Conservation (phyloP, 495 filamentous ascomycete genomes). For the Entonaema liquescens region DNA sequence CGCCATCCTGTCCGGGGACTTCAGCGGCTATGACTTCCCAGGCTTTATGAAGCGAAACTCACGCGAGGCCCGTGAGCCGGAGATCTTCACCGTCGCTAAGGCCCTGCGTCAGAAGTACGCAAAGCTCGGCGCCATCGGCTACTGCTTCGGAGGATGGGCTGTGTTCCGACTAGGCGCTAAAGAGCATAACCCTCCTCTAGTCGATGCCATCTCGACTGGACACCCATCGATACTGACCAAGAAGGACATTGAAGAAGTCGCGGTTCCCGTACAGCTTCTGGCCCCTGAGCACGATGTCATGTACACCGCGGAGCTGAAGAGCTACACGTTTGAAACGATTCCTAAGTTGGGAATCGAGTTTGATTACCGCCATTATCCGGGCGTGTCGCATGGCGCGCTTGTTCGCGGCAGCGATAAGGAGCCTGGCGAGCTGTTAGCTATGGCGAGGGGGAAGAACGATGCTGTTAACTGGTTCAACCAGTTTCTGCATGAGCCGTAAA, state of each 20-base stretch:
- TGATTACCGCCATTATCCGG: slow-evolving; percentile 67
- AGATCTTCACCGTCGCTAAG: slow-evolving; percentile 61
- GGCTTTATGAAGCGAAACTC: slow-evolving; percentile 50
- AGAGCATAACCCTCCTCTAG: slow-evolving; percentile 51
- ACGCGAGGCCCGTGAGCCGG: slow-evolving; percentile 59
- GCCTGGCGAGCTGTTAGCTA: slow-evolving; percentile 53
- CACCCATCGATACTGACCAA: slow-evolving; percentile 62
- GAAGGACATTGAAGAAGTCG: slow-evolving; percentile 60
- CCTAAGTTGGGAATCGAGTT: slow-evolving; percentile 55
- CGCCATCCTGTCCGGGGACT: slow-evolving; percentile 41
- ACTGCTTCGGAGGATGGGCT: slow-evolving; percentile 70
- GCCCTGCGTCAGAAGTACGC: slow-evolving; percentile 53
- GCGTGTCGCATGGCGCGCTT: slow-evolving; percentile 61
- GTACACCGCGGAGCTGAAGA: slow-evolving; percentile 63
- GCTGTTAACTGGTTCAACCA: slow-evolving; percentile 56
- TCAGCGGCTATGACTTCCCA: slow-evolving; percentile 51
- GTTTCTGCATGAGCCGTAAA: slow-evolving; percentile 39
- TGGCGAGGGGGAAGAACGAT: slow-evolving; percentile 58
- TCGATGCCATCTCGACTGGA: slow-evolving; percentile 63
- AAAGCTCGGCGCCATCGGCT: slow-evolving; percentile 64
- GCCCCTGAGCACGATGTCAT: slow-evolving; percentile 63
- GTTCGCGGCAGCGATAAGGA: slow-evolving; percentile 55
- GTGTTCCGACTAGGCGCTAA: slow-evolving; percentile 55
- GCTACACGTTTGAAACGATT: slow-evolving; percentile 53
- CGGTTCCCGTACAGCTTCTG: slow-evolving; percentile 65